phyloP scores from a whole-genome alignment of 805 yeast genomes.

The Ogataea degrootiae region DNA sequence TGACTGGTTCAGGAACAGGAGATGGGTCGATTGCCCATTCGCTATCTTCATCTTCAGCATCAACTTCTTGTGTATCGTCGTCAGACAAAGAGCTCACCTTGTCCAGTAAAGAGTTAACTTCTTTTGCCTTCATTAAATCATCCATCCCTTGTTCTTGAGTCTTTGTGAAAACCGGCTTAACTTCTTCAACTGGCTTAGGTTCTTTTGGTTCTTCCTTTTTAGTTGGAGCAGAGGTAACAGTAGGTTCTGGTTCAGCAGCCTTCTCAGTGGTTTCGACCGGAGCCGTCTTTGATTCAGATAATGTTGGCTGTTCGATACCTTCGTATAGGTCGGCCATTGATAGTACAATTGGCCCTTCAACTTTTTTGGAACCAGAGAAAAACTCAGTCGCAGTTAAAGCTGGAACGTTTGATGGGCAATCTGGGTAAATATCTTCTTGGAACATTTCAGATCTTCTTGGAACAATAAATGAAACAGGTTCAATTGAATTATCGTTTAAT shows the following conservation, averaged over 20 bases:
- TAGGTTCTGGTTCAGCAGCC: constrained; percentile 18
- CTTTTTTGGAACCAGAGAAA: constrained; percentile 62
- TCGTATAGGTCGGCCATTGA: constrained; percentile 75
- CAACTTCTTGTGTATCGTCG: constrained; percentile 33
- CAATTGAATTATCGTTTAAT: constrained; percentile 77
- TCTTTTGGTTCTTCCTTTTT: not conserved
- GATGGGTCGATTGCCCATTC: constrained; percentile 23
- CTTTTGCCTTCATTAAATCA: constrained; percentile 42
- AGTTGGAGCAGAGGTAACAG: not conserved
- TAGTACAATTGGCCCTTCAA: constrained; percentile 77
- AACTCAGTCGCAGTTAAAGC: constrained; percentile 79
- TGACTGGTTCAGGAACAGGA: constrained; percentile 2
- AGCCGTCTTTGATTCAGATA: constrained; percentile 35
- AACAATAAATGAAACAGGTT: constrained; percentile 88
- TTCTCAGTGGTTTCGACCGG: constrained; percentile 13
- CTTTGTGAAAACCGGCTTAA: constrained; percentile 20
- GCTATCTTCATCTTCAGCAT: constrained; percentile 21
- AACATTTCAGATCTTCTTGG: constrained; percentile 93
- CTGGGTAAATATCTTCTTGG: constrained; percentile 91
- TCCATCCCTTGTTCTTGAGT: constrained; percentile 39
- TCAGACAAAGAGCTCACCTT: constrained; percentile 39
- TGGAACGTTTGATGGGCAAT: constrained; percentile 75
- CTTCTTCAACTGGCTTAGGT: constrained; percentile 2
- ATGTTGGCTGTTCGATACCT: constrained; percentile 57
- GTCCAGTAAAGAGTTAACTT: constrained; percentile 42